Percentiles rank a stretch among this genome's conserved stretches.
These are phyloP conservation scores for Chenopodium album DNA, from an alignment of 148 eudicot species.

Conservation along the genomic window DNA sequence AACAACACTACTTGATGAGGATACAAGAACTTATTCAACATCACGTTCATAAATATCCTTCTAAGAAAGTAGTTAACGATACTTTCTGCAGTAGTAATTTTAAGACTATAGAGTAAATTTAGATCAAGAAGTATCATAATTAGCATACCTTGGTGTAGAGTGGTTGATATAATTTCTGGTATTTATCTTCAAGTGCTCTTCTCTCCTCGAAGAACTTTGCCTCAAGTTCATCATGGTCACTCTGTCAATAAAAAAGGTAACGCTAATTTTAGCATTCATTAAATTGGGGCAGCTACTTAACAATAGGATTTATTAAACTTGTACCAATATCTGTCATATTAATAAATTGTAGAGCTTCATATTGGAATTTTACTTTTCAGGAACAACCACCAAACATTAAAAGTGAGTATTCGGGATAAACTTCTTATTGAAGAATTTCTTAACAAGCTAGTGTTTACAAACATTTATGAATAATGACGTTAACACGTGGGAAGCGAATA, in stretches of 20 bases:
- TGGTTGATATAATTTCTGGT: constrained; percentile 81
- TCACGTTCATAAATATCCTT: not conserved
- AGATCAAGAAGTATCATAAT: not conserved
- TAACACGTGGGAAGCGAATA: too few species aligned
- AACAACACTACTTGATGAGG: not conserved
- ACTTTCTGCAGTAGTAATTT: not conserved
- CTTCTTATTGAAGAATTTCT: too few species aligned
- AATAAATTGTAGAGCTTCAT: too few species aligned
- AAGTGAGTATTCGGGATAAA: too few species aligned
- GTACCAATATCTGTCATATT: too few species aligned
- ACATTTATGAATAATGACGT: too few species aligned
- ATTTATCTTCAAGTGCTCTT: constrained; percentile 85
- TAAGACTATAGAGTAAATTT: not conserved
- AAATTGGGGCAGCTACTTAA: not conserved
- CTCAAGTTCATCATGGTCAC: constrained; percentile 77
- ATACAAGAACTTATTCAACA: not conserved
- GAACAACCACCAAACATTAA: too few species aligned
- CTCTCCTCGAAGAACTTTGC: constrained; percentile 87
- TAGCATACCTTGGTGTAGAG: constrained; percentile 60
- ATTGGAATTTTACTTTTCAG: too few species aligned
- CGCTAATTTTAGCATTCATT: not conserved
- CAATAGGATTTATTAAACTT: not conserved
- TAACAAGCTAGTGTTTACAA: too few species aligned
- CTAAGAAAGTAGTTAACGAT: not conserved
- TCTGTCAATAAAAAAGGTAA: constrained; percentile 22